Evolutionary conservation across 495 filamentous ascomycete genomes (phyloP).

Genomic region (Parmelia sp.): DNA sequence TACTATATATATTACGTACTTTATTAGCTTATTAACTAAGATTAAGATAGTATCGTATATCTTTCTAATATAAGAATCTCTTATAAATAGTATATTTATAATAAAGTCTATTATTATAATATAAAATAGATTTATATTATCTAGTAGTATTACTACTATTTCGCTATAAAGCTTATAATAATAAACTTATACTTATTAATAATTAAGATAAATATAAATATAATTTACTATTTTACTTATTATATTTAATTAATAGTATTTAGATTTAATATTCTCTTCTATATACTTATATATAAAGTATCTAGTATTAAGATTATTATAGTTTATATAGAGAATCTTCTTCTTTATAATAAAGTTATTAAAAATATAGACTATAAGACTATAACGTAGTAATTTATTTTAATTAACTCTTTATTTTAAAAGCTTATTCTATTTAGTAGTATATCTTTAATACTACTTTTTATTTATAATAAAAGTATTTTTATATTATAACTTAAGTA

Average conservation of each 20-base stretch:
- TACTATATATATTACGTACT: too few relatives aligned
- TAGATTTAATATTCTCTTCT: neutral
- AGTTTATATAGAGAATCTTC: neutral
- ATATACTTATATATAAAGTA: neutral
- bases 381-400: neutral
- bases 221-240: neutral
- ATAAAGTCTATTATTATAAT: neutral
- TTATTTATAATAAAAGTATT: too few relatives aligned
- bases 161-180: neutral
- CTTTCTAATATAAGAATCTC: too few relatives aligned
- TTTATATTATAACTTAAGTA: neutral
- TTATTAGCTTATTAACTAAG: too few relatives aligned
- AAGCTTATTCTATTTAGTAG: neutral
- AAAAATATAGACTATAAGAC: neutral
- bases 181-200: neutral
- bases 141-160: neutral
- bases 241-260: neutral
- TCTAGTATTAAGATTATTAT: neutral
- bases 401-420: neutral
- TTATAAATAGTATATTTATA: neutral
- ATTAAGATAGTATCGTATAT: too few relatives aligned
- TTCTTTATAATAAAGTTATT: neutral
- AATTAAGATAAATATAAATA: neutral
- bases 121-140: too few relatives aligned
- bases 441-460: neutral